Percentiles rank a stretch among this genome's conserved stretches.
These are phyloP conservation scores for Panus rudis DNA, from an alignment of 768 basidiomycete genomes.

Conservation along the genomic window DNA sequence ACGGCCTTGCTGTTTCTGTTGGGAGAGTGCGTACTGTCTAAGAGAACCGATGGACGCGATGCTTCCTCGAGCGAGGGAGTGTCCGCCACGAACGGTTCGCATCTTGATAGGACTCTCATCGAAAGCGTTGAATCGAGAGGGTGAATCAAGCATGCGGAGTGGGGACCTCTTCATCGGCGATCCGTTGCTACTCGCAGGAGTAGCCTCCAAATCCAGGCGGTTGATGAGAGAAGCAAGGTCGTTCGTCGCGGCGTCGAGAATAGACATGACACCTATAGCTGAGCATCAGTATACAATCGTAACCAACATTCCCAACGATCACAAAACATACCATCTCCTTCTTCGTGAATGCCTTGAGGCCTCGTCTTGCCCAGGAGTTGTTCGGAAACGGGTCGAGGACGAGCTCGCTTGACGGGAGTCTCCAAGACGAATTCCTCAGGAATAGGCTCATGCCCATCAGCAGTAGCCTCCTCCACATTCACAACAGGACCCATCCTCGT, in stretches of 20 bases:
- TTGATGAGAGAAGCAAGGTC: slow-evolving; percentile 75
- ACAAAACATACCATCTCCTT: slow-evolving; percentile 30
- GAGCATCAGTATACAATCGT: slow-evolving; percentile 1
- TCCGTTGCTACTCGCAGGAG: slow-evolving; percentile 46
- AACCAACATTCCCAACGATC: slow-evolving; percentile 3
- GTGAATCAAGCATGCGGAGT: background rate
- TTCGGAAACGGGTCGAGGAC: slow-evolving; percentile 59
- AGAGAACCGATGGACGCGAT: slow-evolving; percentile 41
- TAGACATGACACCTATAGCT: slow-evolving; percentile 47
- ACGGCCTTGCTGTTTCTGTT: slow-evolving; percentile 14
- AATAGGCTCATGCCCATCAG: slow-evolving; percentile 36
- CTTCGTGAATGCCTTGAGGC: slow-evolving; percentile 42
- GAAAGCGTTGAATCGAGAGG: slow-evolving; percentile 3
- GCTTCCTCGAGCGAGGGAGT: slow-evolving; percentile 24
- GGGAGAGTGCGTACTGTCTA: slow-evolving; percentile 39
- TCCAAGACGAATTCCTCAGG: slow-evolving; percentile 13
- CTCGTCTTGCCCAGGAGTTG: slow-evolving; percentile 44
- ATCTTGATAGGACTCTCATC: slow-evolving; percentile 30
- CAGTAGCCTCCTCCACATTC: slow-evolving; percentile 45
- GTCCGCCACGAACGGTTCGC: slow-evolving; percentile 6
- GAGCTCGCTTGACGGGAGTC: slow-evolving; percentile 34
- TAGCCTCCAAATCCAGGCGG: slow-evolving; percentile 75
- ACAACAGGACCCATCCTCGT: slow-evolving; percentile 22
- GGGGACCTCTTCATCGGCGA: slow-evolving; percentile 24
- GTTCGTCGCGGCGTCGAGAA: slow-evolving; percentile 74